phyloP scores from a whole-genome alignment of 1,284 basidiomycete species.

The Rhodotorula sp. region DNA sequence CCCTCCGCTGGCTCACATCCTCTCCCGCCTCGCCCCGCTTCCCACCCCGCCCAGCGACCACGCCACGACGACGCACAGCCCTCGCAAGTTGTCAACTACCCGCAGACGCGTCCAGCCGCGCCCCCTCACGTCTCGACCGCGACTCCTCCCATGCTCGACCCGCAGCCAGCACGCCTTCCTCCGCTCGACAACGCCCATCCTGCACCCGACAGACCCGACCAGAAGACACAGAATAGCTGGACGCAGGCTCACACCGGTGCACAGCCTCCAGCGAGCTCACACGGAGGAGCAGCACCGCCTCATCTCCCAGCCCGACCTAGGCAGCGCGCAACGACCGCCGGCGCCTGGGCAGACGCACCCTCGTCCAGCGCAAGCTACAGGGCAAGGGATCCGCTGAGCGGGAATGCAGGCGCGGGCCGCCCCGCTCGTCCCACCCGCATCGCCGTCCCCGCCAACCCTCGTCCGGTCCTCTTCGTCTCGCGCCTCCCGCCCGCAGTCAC shows the following conservation, averaged over 20 bases:
- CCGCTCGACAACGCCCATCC: not conserved
- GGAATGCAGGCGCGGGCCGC: not conserved
- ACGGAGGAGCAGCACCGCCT: not conserved
- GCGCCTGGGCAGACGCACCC: constrained; percentile 1
- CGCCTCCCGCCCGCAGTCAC: not conserved
- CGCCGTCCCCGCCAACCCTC: constrained; percentile 21
- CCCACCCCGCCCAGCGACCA: too few species aligned
- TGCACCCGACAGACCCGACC: not conserved
- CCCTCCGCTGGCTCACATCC: too few species aligned
- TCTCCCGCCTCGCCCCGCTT: too few species aligned
- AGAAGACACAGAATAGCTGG: too few species aligned
- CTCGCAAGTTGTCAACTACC: too few species aligned
- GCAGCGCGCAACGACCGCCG: not conserved
- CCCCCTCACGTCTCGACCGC: too few species aligned
- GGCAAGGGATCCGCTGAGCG: too few species aligned
- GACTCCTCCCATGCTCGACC: too few species aligned
- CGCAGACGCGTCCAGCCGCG: too few species aligned
- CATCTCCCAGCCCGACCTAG: not conserved
- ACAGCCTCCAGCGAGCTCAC: not conserved
- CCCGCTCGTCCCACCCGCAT: constrained; percentile 4
- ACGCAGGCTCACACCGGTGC: too few species aligned
- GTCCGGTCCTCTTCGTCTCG: not conserved
- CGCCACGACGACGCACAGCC: too few species aligned
- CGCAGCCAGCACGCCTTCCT: not conserved
- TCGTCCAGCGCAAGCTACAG: not conserved